Evolutionary conservation across 1,284 basidiomycete genomes (phyloP).

Genomic region (Coriolopsis trogii): DNA sequence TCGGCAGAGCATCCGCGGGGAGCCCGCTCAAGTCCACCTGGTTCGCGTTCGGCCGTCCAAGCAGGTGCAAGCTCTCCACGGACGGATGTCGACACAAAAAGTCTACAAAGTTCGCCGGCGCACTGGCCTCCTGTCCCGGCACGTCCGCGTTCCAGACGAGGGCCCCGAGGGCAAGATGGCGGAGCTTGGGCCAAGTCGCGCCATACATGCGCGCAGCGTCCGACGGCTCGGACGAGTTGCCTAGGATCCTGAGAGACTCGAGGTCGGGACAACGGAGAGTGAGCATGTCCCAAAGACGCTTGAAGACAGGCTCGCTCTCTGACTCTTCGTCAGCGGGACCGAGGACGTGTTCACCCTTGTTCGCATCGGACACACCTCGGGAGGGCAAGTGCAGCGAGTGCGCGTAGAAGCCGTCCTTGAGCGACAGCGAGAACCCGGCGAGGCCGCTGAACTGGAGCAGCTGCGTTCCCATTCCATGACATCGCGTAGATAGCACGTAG

Average conservation of each 20-base stretch:
- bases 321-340: conserved; percentile 12
- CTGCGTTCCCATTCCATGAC: too few species aligned
- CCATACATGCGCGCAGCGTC: conserved; percentile 43
- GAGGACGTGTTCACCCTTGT: conserved; percentile 16
- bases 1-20: conserved; percentile 46
- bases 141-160: conserved; percentile 56
- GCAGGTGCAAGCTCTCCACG: conserved; percentile 56
- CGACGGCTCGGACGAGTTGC: conserved; percentile 51
- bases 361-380: conserved; percentile 44
- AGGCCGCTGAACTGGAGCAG: conserved; percentile 68
- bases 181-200: conserved; percentile 65
- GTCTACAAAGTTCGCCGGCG: conserved; percentile 56
- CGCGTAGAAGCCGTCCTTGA: conserved; percentile 65
- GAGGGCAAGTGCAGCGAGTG: conserved; percentile 52
- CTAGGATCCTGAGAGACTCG: conserved; percentile 61
- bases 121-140: conserved; percentile 35
- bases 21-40: conserved; percentile 54
- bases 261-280: conserved; percentile 61
- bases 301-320: conserved; percentile 45
- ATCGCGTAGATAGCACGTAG: neutral
- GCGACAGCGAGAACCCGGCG: conserved; percentile 56
- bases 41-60: conserved; percentile 52
- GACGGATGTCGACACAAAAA: conserved; percentile 67
- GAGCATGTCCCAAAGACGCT: conserved; percentile 69
- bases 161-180: conserved; percentile 60